Evolutionary conservation across 2,329 filamentous ascomycete species (phyloP), one percentile per base, ranked within the genome.

Genomic region (Cadophora malorum): DNA sequence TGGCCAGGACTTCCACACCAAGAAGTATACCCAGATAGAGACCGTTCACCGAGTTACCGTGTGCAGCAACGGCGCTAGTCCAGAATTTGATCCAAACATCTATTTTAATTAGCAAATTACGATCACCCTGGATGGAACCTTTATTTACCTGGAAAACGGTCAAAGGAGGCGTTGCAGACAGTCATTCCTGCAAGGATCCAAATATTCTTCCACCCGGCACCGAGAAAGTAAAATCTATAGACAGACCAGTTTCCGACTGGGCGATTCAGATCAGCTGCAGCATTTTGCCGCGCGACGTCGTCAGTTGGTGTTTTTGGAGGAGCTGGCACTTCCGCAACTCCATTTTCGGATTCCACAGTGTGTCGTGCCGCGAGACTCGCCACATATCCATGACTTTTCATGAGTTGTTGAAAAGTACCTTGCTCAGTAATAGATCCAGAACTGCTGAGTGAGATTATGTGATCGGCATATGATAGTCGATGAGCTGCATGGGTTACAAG

Each of bases 11-110:
- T 33, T 69, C 71, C 78, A 81, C 35, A 16, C 50, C 59, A n/a
- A 70, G 28, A 31, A 71, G 65, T 53, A 75, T 63, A 10, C 72
- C 70, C 12, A 75, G 52, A 47, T 75, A 75, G 21, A 69, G 49
- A 12, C 68, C 66, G 23, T 72, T 72, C 45, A 71, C 67, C 19
- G 67, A 63, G 49, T 74, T 75, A 16, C 70, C 71, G 53, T 73
- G 72, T 23, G 35, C 53, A n/a, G 65, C 66, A 64, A 72, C 60
- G 7, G 70, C 71, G 25, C 0, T 77, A 1, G 81, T 76, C 81
- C 81, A 83, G 67, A 78, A 81, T 21, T 79, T 81, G 7, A 83
- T 69, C 81, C 82, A 83, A 4, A 83, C 56, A 69, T 70, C 73
- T 76, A 49, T 16, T 56, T 5, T 55, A 21, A 21, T 49, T 21